A percentile compares a stretch with the other conserved stretches of the same genome.
phyloP scores from a whole-genome alignment of 441 rosid species.

The Pelargonium citronellum region DNA sequence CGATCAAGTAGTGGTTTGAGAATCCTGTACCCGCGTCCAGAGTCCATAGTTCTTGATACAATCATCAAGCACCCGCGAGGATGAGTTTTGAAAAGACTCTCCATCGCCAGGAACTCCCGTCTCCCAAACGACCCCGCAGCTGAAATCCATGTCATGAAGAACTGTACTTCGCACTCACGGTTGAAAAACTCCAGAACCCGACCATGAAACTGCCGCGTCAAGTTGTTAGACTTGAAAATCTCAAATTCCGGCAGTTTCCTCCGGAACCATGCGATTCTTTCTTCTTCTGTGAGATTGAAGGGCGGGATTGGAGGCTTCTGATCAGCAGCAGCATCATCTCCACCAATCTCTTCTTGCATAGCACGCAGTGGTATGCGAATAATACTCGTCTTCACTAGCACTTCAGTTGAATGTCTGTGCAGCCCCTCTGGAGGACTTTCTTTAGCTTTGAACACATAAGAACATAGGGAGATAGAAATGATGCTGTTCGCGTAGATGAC shows the following conservation, averaged over 20 bases:
- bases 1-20: slow-evolving; percentile 40
- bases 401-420: slow-evolving; percentile 16
- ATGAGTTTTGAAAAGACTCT: slow-evolving; percentile 45
- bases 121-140: slow-evolving; percentile 33
- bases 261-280: slow-evolving; percentile 47
- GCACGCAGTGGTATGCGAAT: slow-evolving; percentile 24
- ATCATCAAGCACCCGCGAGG: slow-evolving; percentile 55
- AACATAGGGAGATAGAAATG: slow-evolving; percentile 25
- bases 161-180: slow-evolving; percentile 35
- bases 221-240: slow-evolving; percentile 43
- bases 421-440: slow-evolving; percentile 19
- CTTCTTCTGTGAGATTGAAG: slow-evolving; percentile 34
- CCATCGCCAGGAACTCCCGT: slow-evolving; percentile 39
- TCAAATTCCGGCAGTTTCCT: slow-evolving; percentile 34
- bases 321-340: slow-evolving; percentile 1
- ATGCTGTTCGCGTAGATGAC: slow-evolving; percentile 35
- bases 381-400: slow-evolving; percentile 19
- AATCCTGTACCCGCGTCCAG: slow-evolving; percentile 35
- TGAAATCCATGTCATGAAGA: slow-evolving; percentile 70
- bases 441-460: slow-evolving; percentile 14
- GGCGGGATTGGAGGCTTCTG: slow-evolving; percentile 39
- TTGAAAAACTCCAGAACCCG: slow-evolving; percentile 45
- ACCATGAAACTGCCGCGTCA: slow-evolving; percentile 42
- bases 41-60: slow-evolving; percentile 48
- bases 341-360: slow-evolving; percentile 20